Conservation (phyloP, 345 rosid species). For the Limnanthes douglasii region DNA sequence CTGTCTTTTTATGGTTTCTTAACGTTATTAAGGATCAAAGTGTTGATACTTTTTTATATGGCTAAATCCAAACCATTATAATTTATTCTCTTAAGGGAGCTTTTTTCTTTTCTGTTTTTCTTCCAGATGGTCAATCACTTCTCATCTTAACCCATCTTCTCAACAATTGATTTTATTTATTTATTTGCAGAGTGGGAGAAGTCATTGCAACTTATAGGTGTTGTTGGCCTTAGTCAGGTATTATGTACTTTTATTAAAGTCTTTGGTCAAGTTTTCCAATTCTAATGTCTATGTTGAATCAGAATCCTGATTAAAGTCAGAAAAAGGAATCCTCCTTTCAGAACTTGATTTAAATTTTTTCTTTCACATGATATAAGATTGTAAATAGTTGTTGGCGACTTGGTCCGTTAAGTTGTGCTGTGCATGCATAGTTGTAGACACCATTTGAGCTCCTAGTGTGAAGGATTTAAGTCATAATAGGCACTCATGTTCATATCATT, state of each 20-base stretch:
- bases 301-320: constrained; percentile 1
- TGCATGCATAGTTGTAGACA: not conserved
- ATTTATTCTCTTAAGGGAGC: constrained; percentile 1
- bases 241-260: not conserved
- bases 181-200: constrained; percentile 77
- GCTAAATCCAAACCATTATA: no score
- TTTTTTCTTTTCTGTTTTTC: constrained; percentile 1
- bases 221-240: constrained; percentile 72
- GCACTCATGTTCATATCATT: no score
- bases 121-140: constrained; percentile 5
- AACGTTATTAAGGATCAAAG: no score
- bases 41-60: not conserved
- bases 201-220: constrained; percentile 65
- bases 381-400: no score
- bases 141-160: no score
- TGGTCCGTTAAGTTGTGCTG: no score
- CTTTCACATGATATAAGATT: no score
- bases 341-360: no score
- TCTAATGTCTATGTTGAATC: constrained; percentile 4
- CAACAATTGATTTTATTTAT: no score
- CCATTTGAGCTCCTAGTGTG: not conserved
- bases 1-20: no score
- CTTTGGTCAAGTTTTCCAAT: not conserved
- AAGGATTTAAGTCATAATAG: no score
- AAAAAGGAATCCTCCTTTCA: no score